Evolutionary conservation across 768 basidiomycete genomes (phyloP), one percentile per base, ranked within the genome.

Genomic region (Mycena albidolilacea): DNA sequence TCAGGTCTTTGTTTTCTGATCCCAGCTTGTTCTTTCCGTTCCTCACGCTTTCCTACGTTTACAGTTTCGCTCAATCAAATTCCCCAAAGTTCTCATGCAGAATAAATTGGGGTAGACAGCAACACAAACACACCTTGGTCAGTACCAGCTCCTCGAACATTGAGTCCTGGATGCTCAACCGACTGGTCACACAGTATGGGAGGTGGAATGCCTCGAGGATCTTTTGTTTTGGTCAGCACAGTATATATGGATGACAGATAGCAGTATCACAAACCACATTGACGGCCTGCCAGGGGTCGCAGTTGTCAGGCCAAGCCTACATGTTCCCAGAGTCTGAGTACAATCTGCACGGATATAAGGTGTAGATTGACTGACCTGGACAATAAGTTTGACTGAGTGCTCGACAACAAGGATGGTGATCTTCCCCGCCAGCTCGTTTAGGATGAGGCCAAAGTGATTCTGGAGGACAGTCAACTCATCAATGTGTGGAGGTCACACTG

Each of bases 391-490:
- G 65, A 92, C 91, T 12, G 84, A 81, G 78, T 94, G 81, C 75
- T 89, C 87, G 15, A 93, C 92, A 14, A 95, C 87, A 37, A 92
- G 80, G 77, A 89, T 86, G 9, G 92, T 92, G 62, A 93, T 89
- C 78, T 92, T 91, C 5, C 93, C 92, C 12, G 93, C 92, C 0
- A 92, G 92, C 77, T 93, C 91, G 78, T 93, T 94, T 64, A 93
- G 83, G 65, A 93, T 90, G 54, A 92, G 86, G 6, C 84, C 88
- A 77, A 94, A 93, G 80, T 93, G 92, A 78, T 93, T 92, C 90
- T 92, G 70, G 4, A 70, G 59, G 38, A 57, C 8, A 10, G 44
- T 54, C 69, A 64, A 69, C 48, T 46, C 65, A 64, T 11, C n/a
- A 19, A 57, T 64, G 50, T 11, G 17, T 19, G 54, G 41, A 23